phyloP scores from a whole-genome alignment of 352 stramenopile genomes.

The Plasmopara viticola region DNA sequence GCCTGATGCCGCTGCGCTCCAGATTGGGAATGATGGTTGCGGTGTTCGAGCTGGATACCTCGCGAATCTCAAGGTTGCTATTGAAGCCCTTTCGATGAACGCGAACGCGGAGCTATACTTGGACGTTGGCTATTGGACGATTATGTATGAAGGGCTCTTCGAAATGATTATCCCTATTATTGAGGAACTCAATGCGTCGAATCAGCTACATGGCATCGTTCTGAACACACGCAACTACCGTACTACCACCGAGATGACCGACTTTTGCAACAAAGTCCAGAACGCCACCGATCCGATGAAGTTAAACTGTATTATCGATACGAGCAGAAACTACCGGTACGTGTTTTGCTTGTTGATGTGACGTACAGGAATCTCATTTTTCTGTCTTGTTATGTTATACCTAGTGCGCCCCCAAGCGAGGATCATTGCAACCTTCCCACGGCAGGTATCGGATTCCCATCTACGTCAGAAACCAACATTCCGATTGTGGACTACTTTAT shows the following conservation, averaged over 20 bases:
- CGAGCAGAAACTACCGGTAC: slow-evolving; percentile 50
- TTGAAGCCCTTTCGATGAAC: slow-evolving; percentile 46
- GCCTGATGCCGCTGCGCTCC: slow-evolving; percentile 48
- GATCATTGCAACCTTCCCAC: not conserved
- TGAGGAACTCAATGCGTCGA: slow-evolving; percentile 32
- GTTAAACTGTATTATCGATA: slow-evolving; percentile 58
- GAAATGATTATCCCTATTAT: slow-evolving; percentile 33
- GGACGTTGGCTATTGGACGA: slow-evolving; percentile 56
- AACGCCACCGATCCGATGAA: slow-evolving; percentile 33
- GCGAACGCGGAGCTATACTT: slow-evolving; percentile 54
- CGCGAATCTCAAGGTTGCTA: slow-evolving; percentile 44
- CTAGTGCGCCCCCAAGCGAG: too few relatives aligned
- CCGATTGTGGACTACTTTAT: slow-evolving; percentile 58
- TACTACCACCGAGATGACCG: slow-evolving; percentile 36
- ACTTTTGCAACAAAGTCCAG: slow-evolving; percentile 50
- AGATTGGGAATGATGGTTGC: slow-evolving; percentile 34
- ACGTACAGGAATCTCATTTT: slow-evolving; percentile 23
- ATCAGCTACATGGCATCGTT: slow-evolving; percentile 41
- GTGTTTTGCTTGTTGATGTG: slow-evolving; percentile 54
- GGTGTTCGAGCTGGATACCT: slow-evolving; percentile 36
- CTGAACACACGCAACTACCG: slow-evolving; percentile 73
- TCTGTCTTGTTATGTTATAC: too few relatives aligned
- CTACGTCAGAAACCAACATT: slow-evolving; percentile 39
- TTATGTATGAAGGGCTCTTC: slow-evolving; percentile 24
- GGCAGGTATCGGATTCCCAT: slow-evolving; percentile 45